Base-by-base conservation (phyloP, 257 asterid genomes). In the Paulownia fortunei region DNA sequence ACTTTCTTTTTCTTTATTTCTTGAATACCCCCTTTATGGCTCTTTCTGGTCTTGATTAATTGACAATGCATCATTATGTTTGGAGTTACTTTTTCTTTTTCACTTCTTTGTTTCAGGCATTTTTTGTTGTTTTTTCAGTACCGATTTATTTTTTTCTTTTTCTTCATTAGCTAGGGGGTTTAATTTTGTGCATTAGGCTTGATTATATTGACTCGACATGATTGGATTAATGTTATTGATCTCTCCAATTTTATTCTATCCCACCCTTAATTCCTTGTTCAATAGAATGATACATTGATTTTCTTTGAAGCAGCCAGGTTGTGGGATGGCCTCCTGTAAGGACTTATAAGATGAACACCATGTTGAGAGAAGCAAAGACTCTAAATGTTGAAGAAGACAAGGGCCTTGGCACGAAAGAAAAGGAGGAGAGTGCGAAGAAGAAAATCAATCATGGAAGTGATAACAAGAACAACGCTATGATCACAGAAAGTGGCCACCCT, bases 321-420 rank as follows among this genome's bases (percentile, higher is more conserved):
- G 98, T 94, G 85, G 98, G 98, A 80, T 94, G 98, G 98, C 98
- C 98, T 54, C 98, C 98, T 18, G 75, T 94, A 59, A 87, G 93
- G 83, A 79, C 94, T 15, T 87, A 86, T 72, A 89, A 97, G 68
- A 89, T 92, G 91, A 92, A 87, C 85, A 90, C 90, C 42, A 71
- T 94, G 86, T 91, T 81, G 37, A 90, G 83, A 83, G 94, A 90
- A 80, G 56, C 92, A 61, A 92, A 90, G 81, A 69, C 76, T 65
- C 76, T 87, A 8, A 84, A 78, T 70, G 81, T 6, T 42, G 98
- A 84, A 44, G 91, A 88, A 16, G 89, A 76, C 3, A 88, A 87
- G 84, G 85, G 89, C 76, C 90, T 79, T 76, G 85, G 82, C 60
- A 86, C 86, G 87, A 81, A 85, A 76, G 92, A 86, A 79, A 83